A percentile compares a stretch with the other conserved stretches of the same genome.
These are phyloP conservation scores for Chondrus crispus DNA, from an alignment of 23 red algal genomes.

Conservation along the genomic window DNA sequence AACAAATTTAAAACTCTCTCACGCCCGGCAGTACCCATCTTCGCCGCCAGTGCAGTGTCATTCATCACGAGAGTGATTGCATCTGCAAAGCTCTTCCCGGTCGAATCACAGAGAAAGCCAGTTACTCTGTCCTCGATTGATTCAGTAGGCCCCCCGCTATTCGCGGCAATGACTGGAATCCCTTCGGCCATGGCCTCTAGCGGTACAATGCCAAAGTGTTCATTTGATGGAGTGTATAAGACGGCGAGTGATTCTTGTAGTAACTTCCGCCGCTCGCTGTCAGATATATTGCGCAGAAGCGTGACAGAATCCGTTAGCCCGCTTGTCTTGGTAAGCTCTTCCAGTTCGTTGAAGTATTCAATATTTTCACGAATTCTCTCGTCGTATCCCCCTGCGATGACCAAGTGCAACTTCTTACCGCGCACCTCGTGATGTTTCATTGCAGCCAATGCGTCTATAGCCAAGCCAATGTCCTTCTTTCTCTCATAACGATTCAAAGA, in stretches of 20 bases:
- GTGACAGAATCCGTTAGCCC: constrained; percentile 20
- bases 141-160: constrained; percentile 82
- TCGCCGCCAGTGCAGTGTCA: not conserved
- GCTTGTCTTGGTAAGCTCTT: not conserved
- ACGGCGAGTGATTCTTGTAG: constrained; percentile 44
- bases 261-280: constrained; percentile 33
- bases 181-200: constrained; percentile 90
- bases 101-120: constrained; percentile 69
- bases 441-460: constrained; percentile 49
- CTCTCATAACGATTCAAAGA: constrained; percentile 93
- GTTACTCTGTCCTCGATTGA: constrained; percentile 74
- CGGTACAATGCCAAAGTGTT: constrained; percentile 99
- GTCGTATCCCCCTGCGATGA: constrained; percentile 94
- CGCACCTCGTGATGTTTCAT: not conserved
- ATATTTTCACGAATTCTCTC: constrained; percentile 81
- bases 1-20: constrained; percentile 25
- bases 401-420: constrained; percentile 2
- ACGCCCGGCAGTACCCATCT: constrained; percentile 16
- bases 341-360: constrained; percentile 36
- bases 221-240: constrained; percentile 83
- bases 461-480: constrained; percentile 88
- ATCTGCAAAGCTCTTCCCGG: constrained; percentile 44
- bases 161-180: constrained; percentile 76
- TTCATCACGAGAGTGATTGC: constrained; percentile 19
- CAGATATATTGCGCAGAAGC: constrained; percentile 68